Evolutionary conservation across 345 rosid genomes (phyloP), one percentile per base, ranked within the genome.

Genomic region (Arabis hirsuta): DNA sequence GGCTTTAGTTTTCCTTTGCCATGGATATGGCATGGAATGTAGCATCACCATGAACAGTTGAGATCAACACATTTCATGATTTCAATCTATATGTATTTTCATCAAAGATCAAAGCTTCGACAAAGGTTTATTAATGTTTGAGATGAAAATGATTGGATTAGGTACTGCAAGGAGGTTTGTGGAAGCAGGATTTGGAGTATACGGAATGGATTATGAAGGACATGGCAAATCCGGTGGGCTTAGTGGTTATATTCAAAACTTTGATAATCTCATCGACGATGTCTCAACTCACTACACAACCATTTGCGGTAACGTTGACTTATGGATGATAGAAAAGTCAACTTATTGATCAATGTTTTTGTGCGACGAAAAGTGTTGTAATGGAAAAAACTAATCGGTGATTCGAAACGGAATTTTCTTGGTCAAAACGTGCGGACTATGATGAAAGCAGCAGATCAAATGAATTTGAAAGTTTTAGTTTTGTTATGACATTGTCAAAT

Each of bases 21-120:
- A 94, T 79, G 97, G 98, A 4, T 94, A 87, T 45, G 97, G 78
- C 77, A 87, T 93, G 97, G 98, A 93, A 54, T 93, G 97, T 76
- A 91, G 97, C 84, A 80, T 89, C 69, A 84, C 92, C 80, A 91
- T 91, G 98, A 77, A 85, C 62, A 85, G 97, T 93, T 19, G 67
- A 85, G 72, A 73, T 27, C 60, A 39, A 24, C 2, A 14, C 39
- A 67, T 36, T 42, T 29, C 22, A n/a, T 42, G 12, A 38, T 8
- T 39, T 22, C n/a, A 0, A 4, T 29, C 4, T 9, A 8, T 54
- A 26, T 7, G 13, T 22, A 1, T 62, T 61, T 19, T 22, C n/a
- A 9, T 43, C 7, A 36, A 26, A 26, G 0, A 5, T 24, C 47
- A 39, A 66, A 65, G 44, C 12, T 12, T 42, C 7, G 10, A 26